A percentile compares a stretch with the other conserved stretches of the same genome.
Evolutionary conservation across 2,329 filamentous ascomycete species (phyloP).

Genomic region (Mycosphaerella sp.): DNA sequence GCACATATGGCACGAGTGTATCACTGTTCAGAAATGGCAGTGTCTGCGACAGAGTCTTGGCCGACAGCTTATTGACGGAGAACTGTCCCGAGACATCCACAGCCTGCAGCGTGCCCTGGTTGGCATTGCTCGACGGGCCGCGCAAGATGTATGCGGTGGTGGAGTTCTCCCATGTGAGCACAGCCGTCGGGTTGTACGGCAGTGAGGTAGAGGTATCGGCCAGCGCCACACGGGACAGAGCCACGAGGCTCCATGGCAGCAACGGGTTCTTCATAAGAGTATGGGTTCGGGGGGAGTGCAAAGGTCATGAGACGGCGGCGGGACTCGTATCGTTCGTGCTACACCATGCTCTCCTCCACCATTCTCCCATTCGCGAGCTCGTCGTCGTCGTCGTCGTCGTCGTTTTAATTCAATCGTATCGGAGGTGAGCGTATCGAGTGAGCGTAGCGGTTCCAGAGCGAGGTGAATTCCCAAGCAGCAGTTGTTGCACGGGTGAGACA

Average conservation of each 20-base stretch:
- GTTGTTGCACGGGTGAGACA: neutral
- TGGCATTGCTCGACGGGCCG: conserved; percentile 44
- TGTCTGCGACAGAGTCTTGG: conserved; percentile 48
- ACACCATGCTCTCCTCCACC: conserved; percentile 15
- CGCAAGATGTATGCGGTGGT: conserved; percentile 65
- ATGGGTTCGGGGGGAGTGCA: conserved; percentile 4
- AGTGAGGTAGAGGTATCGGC: conserved; percentile 36
- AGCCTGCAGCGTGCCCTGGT: conserved; percentile 52
- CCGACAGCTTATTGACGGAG: conserved; percentile 40
- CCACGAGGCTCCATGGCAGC: conserved; percentile 25
- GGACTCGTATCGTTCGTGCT: conserved; percentile 6
- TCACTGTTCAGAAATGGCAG: conserved; percentile 58
- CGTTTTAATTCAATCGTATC: conserved; percentile 2
- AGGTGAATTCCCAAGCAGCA: neutral
- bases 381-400: neutral
- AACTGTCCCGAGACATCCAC: conserved; percentile 60
- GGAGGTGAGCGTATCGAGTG: too few species aligned
- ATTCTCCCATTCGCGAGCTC: neutral
- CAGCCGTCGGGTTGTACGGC: conserved; percentile 71
- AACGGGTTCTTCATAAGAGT: conserved; percentile 18
- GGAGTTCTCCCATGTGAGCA: conserved; percentile 53
- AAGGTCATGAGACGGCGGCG: conserved; percentile 6
- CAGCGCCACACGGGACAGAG: conserved; percentile 20
- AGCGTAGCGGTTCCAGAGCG: neutral
- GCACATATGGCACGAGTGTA: conserved; percentile 56